phyloP scores from a whole-genome alignment of 2,329 filamentous ascomycete genomes.

The Aspergillus sclerotialis region DNA sequence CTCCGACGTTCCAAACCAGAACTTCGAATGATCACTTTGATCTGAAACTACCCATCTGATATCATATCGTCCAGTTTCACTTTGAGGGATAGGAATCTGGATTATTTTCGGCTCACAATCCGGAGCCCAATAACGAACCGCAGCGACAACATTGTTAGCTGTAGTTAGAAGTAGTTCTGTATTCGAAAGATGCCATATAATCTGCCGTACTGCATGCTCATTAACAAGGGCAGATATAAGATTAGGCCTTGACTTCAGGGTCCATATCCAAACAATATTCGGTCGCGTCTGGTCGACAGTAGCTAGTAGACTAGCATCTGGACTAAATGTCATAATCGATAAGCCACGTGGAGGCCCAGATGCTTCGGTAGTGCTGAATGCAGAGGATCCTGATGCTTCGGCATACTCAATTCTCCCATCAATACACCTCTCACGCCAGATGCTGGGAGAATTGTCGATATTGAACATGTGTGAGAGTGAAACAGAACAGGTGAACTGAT shows the following conservation, averaged over 20 bases:
- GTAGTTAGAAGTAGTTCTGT: conserved; percentile 33
- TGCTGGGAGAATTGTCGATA: conserved; percentile 22
- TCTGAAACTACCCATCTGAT: conserved; percentile 22
- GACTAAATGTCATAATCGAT: conserved; percentile 34
- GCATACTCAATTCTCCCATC: conserved; percentile 28
- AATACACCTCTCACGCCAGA: conserved; percentile 28
- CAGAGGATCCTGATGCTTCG: conserved; percentile 32
- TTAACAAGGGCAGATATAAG: conserved; percentile 35
- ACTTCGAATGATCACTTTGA: conserved; percentile 15
- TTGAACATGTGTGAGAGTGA: conserved; percentile 29
- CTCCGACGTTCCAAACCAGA: conserved; percentile 31
- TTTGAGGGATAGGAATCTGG: conserved; percentile 23
- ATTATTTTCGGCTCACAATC: conserved; percentile 22
- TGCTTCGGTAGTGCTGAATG: conserved; percentile 23
- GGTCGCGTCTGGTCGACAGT: conserved; percentile 34
- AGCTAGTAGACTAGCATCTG: conserved; percentile 28
- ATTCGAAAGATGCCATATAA: conserved; percentile 33
- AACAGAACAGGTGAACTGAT: conserved; percentile 26
- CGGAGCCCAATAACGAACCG: conserved; percentile 28
- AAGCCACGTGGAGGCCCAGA: conserved; percentile 27
- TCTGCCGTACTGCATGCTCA: conserved; percentile 33
- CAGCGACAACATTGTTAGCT: conserved; percentile 24
- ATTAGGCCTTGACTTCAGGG: conserved; percentile 19
- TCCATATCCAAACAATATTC: conserved; percentile 42
- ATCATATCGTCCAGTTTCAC: conserved; percentile 30